Evolutionary conservation across 2,329 filamentous ascomycete genomes (phyloP), one percentile per base, ranked within the genome.

Genomic region (Penicillium sp.): DNA sequence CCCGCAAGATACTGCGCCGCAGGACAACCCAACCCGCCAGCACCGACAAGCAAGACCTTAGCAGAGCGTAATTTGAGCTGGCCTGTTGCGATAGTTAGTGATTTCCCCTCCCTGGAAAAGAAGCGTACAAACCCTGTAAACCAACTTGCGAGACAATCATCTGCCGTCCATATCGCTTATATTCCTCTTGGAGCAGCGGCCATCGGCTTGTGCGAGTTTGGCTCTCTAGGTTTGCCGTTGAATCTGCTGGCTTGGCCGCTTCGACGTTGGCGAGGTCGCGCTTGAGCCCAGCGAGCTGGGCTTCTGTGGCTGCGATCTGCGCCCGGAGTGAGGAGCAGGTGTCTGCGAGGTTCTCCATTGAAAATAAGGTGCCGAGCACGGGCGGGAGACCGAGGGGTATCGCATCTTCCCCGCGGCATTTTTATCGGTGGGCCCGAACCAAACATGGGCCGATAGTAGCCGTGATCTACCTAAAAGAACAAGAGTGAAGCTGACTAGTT

Each of bases 1-100:
- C 89, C 91, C 8, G 89, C 88, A 1, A 98, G 80, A 64, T 98
- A 98, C n/a, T 87, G 80, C 0, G 90, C 87, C 10, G 93, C 89
- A 9, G 93, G 93, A 64, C 89, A 97, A 9, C 93, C 93, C 10
- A 98, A 73, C 0, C 93, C 93, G 5, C 93, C 93, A 1, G 87
- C 84, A 9, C 93, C 93, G 20, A 98, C 79, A 38, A 98, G 76
- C 6, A 97, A 77, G 4, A 96, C 83, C 16, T 76, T 81, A 1
- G 87, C 76, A 1, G 76, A 73, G 59, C 82, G 85, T 13, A 97
- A 74, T 26, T 79, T 77, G 6, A 91, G 73, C 69, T 97, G 91
- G 0, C 87, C 89, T 89, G 46, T 20, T 4, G n/a, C 23, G 26
- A 46, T 22, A 10, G 29, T 46, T 24, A 46, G 44, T 13, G 8